Conservation (phyloP, 2,329 filamentous ascomycete species). For the Penicillium glabrum region DNA sequence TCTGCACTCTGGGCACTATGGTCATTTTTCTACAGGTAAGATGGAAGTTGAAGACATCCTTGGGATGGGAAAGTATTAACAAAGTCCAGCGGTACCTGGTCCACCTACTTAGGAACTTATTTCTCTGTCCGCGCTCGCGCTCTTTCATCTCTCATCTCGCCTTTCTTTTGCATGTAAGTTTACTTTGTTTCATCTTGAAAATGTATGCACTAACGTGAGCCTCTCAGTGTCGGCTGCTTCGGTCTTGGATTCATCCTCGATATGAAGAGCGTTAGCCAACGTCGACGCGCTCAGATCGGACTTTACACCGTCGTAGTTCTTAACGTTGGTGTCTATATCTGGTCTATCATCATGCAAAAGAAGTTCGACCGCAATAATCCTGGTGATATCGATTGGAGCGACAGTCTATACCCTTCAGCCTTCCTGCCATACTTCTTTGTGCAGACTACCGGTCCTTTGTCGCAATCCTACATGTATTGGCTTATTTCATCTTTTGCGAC, state of each 20-base stretch:
- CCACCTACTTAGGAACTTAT: slow-evolving; percentile 47
- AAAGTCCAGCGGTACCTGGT: slow-evolving; percentile 43
- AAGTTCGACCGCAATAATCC: slow-evolving; percentile 41
- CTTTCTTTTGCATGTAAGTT: slow-evolving; percentile 51
- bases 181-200: too few species aligned
- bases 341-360: slow-evolving; percentile 51
- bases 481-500: slow-evolving; percentile 45
- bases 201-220: neutral
- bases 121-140: slow-evolving; percentile 48
- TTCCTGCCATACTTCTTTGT: slow-evolving; percentile 53
- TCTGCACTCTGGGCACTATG: slow-evolving; percentile 46
- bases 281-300: slow-evolving; percentile 48
- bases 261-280: slow-evolving; percentile 40
- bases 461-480: slow-evolving; percentile 50
- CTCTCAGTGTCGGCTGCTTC: slow-evolving; percentile 46
- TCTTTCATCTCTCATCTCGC: slow-evolving; percentile 48
- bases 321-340: slow-evolving; percentile 52
- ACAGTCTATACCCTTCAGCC: slow-evolving; percentile 41
- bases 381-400: slow-evolving; percentile 50
- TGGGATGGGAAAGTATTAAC: neutral
- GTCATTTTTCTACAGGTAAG: slow-evolving; percentile 48
- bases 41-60: neutral
- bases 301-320: slow-evolving; percentile 48
- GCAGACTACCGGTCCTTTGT: slow-evolving; percentile 45
- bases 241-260: slow-evolving; percentile 50